Evolutionary conservation across 2,329 filamentous ascomycete genomes (phyloP).

Genomic region (Cylindrodendrum hubeiense): DNA sequence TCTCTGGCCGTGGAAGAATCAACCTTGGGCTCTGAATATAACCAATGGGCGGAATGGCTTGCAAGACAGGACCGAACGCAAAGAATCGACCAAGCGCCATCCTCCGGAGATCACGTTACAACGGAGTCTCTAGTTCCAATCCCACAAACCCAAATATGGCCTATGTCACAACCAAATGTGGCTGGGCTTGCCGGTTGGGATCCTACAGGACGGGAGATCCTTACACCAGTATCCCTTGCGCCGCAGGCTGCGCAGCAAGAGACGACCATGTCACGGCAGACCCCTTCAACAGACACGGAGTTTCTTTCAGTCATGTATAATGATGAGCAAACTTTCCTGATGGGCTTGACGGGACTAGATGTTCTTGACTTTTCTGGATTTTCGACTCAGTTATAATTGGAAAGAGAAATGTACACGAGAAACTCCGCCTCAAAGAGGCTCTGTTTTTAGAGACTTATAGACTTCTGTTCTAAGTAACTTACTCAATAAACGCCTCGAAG

Average conservation of each 20-base stretch:
- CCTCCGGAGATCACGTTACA: neutral
- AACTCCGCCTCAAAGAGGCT: neutral
- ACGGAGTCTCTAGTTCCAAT: neutral
- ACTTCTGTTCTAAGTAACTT: neutral
- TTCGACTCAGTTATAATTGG: constrained; percentile 19
- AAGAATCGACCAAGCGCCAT: neutral
- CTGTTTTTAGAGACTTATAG: neutral
- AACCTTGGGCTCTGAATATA: constrained; percentile 23
- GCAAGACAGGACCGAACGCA: constrained; percentile 21
- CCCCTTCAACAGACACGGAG: neutral
- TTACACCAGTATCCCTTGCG: constrained; percentile 6
- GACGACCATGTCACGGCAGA: constrained; percentile 3
- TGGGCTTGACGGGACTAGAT: constrained; percentile 41
- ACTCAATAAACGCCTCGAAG: neutral
- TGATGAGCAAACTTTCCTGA: constrained; percentile 41
- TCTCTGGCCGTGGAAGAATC: neutral
- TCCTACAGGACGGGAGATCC: neutral
- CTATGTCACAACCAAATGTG: neutral
- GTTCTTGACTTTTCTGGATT: constrained; percentile 40
- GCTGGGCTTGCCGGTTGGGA: constrained; percentile 3
- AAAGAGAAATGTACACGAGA: neutral
- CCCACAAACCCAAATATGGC: neutral
- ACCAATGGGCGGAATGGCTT: constrained; percentile 40
- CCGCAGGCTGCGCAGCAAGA: constrained; percentile 10
- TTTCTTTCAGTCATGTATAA: constrained; percentile 29